These are phyloP conservation scores for Apiotrichum sp. DNA, from an alignment of 1,284 basidiomycete species.

Conservation along the genomic window DNA sequence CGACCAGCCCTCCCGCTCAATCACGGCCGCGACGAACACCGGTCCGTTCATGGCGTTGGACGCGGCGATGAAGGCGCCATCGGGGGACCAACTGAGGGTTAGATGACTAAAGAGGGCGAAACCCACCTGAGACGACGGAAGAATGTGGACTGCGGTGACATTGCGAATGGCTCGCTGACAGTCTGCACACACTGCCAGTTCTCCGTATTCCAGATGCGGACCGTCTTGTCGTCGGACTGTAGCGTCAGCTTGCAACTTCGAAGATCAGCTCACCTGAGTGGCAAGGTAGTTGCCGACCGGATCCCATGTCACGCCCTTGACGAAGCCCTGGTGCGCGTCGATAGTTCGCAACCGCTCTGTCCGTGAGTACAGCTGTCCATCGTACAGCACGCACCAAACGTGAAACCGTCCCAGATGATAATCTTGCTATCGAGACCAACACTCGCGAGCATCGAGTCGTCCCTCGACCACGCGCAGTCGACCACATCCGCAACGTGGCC, in stretches of 20 bases:
- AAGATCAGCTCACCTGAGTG: conserved; percentile 52
- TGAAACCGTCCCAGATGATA: conserved; percentile 84
- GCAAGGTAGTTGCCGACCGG: conserved; percentile 94
- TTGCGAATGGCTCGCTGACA: conserved; percentile 82
- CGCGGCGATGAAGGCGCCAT: conserved; percentile 94
- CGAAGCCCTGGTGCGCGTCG: conserved; percentile 87
- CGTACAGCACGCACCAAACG: conserved; percentile 57
- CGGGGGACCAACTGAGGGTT: conserved; percentile 82
- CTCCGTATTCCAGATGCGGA: conserved; percentile 92
- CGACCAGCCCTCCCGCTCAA: conserved; percentile 77
- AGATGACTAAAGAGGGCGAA: neutral
- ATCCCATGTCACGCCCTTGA: conserved; percentile 98
- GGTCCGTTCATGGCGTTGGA: conserved; percentile 97
- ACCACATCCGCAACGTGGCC: conserved; percentile 97
- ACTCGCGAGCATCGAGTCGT: conserved; percentile 84
- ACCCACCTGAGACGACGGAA: conserved; percentile 79
- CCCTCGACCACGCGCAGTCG: conserved; percentile 90
- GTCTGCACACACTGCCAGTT: conserved; percentile 84
- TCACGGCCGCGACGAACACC: conserved; percentile 94
- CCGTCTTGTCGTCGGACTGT: conserved; percentile 89
- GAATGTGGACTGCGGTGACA: conserved; percentile 91
- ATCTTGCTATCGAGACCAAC: conserved; percentile 89
- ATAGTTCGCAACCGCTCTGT: conserved; percentile 75
- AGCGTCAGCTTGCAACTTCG: neutral
- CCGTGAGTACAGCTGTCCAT: conserved; percentile 48